Base-by-base conservation (phyloP, 371 early-diverging fungal genomes). In the Quaeritorhiza haematococci region DNA sequence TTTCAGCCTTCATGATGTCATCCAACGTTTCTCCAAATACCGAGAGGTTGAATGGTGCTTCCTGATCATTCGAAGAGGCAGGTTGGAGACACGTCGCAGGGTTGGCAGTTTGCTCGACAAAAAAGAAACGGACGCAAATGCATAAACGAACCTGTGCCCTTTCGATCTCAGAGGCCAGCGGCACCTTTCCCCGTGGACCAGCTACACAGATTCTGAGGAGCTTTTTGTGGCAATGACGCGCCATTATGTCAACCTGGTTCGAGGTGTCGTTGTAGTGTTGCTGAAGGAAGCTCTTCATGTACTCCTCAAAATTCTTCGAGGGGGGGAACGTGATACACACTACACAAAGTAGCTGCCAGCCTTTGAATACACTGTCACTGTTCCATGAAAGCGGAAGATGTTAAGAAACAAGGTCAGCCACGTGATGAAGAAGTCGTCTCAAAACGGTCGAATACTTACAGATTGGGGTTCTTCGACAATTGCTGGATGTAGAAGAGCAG, bases 21-120 rank as follows among this genome's bases (percentile, higher is more conserved):
- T 84, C 86, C 33, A 97, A 74, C 6, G 90, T 72, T 63, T 90
- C 94, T 32, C 96, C 98, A 80, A 97, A 96, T n/a, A 96, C 83
- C 15, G 90, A 86, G 1, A 85, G 87, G 19, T 79, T 80, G 64
- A 92, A 92, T 0, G 98, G 90, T 19, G 93, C 90, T 47, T 87
- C 88, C 78, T 85, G 73, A 17, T n/a, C n/a, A n/a, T n/a, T n/a
- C n/a, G 7, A n/a, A 15, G 21, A 24, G 0, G 33, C 1, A 7
- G 33, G 5, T 32, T 49, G 30, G 42, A 3, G 3, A 2, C 19
- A 49, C 19, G 24, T 2, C 2, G 1, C n/a, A 7, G 24, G 42
- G 42, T 3, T 32, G 4, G 35, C 17, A 33, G 23, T 32, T 53
- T 41, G n/a, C 38, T 38, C 10, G 38, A 38, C n/a, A 10, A 38